phyloP scores from a whole-genome alignment of 1,139 yeast genomes.

The Kodamaea anthophila region DNA sequence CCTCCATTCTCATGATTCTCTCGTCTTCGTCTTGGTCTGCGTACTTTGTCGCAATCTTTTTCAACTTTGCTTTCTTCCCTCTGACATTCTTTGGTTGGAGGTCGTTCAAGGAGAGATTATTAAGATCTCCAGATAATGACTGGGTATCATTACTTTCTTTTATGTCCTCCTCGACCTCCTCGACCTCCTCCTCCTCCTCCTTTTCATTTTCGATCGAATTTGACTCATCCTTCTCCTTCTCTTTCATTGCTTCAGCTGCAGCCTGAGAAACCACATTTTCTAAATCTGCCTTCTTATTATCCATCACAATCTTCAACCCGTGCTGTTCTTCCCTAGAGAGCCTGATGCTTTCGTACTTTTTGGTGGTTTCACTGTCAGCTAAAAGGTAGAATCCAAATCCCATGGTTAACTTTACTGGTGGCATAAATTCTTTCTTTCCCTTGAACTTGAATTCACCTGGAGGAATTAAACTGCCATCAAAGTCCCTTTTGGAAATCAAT shows the following conservation, averaged over 20 bases:
- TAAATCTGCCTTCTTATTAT: constrained; percentile 25
- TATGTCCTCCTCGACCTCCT: constrained; percentile 4
- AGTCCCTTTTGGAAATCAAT: constrained; percentile 63
- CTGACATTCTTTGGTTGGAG: constrained; percentile 42
- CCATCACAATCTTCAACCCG: constrained; percentile 38
- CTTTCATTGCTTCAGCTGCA: constrained; percentile 9
- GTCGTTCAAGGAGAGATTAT: background rate
- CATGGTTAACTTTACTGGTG: constrained; percentile 83
- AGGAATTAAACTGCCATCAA: constrained; percentile 57
- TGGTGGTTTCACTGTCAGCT: constrained; percentile 49
- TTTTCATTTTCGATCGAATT: constrained; percentile 1
- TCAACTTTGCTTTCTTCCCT: constrained; percentile 79
- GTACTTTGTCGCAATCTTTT: constrained; percentile 77
- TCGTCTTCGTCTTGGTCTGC: constrained; percentile 93
- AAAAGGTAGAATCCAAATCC: constrained; percentile 83
- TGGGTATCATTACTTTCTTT: constrained; percentile 1
- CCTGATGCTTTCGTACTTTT: constrained; percentile 34
- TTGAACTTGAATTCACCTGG: constrained; percentile 58
- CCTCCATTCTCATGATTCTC: constrained; percentile 63
- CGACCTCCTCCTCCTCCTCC: constrained; percentile 6
- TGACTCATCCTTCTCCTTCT: constrained; percentile 7
- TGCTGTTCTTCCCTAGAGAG: constrained; percentile 37
- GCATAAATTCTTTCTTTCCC: constrained; percentile 56
- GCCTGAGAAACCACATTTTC: constrained; percentile 11
- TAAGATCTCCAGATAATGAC: background rate